Evolutionary conservation across 2,329 filamentous ascomycete genomes (phyloP).

Genomic region (Chrysoporthe austroafricana): DNA sequence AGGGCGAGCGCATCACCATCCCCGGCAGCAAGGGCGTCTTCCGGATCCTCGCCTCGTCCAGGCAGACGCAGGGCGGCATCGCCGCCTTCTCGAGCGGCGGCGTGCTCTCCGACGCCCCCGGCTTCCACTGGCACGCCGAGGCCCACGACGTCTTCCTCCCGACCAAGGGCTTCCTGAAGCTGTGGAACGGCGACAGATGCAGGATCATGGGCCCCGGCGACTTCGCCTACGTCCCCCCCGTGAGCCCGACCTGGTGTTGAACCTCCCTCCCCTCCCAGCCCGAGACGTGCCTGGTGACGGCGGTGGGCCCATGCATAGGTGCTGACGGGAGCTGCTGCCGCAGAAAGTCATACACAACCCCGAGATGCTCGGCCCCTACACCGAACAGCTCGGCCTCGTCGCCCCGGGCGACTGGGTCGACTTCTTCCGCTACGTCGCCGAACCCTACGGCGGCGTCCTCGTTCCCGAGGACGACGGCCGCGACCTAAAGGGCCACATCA

Average conservation of each 20-base stretch:
- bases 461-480: constrained; percentile 57
- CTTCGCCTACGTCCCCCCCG: constrained; percentile 61
- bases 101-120: constrained; percentile 49
- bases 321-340: constrained; percentile 43
- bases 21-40: constrained; percentile 56
- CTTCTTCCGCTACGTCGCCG: constrained; percentile 62
- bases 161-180: constrained; percentile 57
- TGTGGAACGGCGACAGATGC: constrained; percentile 62
- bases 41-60: constrained; percentile 54
- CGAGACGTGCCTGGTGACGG: too few species aligned
- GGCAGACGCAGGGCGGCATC: constrained; percentile 55
- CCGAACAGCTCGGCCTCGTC: constrained; percentile 58
- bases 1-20: constrained; percentile 56
- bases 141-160: constrained; percentile 62
- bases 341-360: constrained; percentile 59
- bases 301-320: too few species aligned
- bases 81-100: constrained; percentile 55
- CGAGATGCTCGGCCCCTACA: constrained; percentile 56
- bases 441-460: constrained; percentile 53
- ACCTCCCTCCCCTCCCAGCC: too few species aligned
- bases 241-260: constrained; percentile 35
- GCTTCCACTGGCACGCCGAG: constrained; percentile 61
- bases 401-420: constrained; percentile 63
- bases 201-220: constrained; percentile 58
- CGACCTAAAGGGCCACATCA: constrained; percentile 52